Evolutionary conservation across 2,329 filamentous ascomycete species (phyloP).

Genomic region (Diaporthe destruens): DNA sequence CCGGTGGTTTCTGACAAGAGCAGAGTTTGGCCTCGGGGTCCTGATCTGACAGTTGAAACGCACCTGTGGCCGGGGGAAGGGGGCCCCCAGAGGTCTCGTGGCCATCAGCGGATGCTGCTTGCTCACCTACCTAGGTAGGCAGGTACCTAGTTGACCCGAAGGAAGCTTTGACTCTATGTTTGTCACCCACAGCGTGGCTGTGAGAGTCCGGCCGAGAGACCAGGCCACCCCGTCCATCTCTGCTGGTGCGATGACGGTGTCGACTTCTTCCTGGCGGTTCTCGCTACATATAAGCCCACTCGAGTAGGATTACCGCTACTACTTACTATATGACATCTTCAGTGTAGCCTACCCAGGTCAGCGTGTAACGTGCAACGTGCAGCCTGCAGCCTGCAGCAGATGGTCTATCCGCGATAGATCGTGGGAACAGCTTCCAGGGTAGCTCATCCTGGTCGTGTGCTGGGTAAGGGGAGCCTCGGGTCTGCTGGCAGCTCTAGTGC

Average conservation of each 20-base stretch:
- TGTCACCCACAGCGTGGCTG: constrained; percentile 28
- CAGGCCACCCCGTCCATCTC: constrained; percentile 3
- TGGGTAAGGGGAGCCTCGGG: constrained; percentile 26
- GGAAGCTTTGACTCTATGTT: constrained; percentile 37
- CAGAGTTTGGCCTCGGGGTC: constrained; percentile 21
- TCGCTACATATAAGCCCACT: too few species aligned
- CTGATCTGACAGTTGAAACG: constrained; percentile 32
- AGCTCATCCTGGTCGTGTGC: constrained; percentile 23
- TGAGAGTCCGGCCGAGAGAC: constrained; percentile 17
- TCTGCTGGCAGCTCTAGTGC: not conserved
- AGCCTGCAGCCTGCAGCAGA: not conserved
- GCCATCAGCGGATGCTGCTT: not conserved
- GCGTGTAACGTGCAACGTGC: not conserved
- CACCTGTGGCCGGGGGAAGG: constrained; percentile 18
- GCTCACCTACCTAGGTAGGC: not conserved
- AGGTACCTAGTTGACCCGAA: constrained; percentile 3
- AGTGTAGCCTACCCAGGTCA: not conserved
- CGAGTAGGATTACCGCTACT: not conserved
- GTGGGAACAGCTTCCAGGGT: constrained; percentile 9
- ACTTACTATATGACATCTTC: not conserved
- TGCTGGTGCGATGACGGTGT: not conserved
- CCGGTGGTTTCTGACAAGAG: constrained; percentile 15
- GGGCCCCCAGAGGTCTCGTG: constrained; percentile 14
- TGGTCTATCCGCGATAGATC: not conserved
- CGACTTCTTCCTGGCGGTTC: not conserved